Percentiles rank a stretch among this genome's conserved stretches.
These are phyloP conservation scores for Penicillium psychrofluorescens DNA, from an alignment of 495 filamentous ascomycete species.

Conservation along the genomic window DNA sequence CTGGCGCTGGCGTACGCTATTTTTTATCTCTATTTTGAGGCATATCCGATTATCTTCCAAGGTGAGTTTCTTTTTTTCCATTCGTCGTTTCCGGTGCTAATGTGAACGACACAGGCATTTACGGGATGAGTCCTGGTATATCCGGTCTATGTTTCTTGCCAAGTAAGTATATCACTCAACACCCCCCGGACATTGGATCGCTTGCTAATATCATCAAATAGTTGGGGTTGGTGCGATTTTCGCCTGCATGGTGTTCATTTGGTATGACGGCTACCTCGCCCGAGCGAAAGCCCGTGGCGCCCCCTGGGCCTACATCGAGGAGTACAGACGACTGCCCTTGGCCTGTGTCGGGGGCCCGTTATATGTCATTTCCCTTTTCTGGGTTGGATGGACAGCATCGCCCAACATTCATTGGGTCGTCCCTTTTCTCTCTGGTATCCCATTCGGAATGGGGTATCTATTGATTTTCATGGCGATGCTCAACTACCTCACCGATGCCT, in stretches of 20 bases:
- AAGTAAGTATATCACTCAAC: slow-evolving; percentile 13
- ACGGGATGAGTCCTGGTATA: slow-evolving; percentile 29
- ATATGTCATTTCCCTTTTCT: slow-evolving; percentile 31
- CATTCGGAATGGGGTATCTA: slow-evolving; percentile 33
- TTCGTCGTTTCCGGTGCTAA: neutral
- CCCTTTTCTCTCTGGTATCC: slow-evolving; percentile 29
- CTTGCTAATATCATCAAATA: slow-evolving; percentile 2
- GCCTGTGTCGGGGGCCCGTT: slow-evolving; percentile 33
- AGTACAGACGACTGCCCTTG: slow-evolving; percentile 34
- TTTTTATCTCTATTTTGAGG: slow-evolving; percentile 70
- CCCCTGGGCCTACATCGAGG: slow-evolving; percentile 28
- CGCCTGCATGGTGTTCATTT: slow-evolving; percentile 27
- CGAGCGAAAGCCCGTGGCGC: slow-evolving; percentile 28
- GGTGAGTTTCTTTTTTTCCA: slow-evolving; percentile 9
- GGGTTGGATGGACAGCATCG: slow-evolving; percentile 34
- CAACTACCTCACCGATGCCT: slow-evolving; percentile 42
- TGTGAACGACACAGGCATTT: slow-evolving; percentile 13
- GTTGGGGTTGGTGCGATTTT: slow-evolving; percentile 26
- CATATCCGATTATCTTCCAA: slow-evolving; percentile 60
- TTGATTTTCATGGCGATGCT: slow-evolving; percentile 41
- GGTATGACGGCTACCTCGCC: slow-evolving; percentile 30
- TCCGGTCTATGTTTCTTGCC: slow-evolving; percentile 28
- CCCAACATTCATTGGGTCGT: slow-evolving; percentile 31
- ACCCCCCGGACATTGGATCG: neutral
- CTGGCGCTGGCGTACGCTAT: slow-evolving; percentile 62